A percentile compares a stretch with the other conserved stretches of the same genome.
Conservation (phyloP, 1,284 basidiomycete genomes). For the Ustilago loliicola region DNA sequence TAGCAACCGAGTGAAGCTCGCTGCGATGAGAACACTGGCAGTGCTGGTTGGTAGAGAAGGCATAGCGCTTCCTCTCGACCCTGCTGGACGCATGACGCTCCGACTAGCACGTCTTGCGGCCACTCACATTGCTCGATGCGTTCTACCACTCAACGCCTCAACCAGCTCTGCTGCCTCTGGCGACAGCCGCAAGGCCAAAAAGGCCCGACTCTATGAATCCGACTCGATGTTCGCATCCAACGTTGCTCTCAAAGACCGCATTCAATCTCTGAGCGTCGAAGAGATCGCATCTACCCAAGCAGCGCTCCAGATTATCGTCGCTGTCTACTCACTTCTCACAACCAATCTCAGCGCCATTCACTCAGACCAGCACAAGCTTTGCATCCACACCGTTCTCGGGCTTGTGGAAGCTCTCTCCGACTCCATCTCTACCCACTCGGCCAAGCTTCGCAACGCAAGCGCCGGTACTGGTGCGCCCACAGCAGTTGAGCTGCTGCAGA, state of each 20-base stretch:
- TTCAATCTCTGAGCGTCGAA: constrained; percentile 28
- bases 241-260: constrained; percentile 41
- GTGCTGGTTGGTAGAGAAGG: constrained; percentile 35
- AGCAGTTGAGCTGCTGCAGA: constrained; percentile 9
- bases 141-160: constrained; percentile 19
- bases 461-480: constrained; percentile 22
- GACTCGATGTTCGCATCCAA: constrained; percentile 42
- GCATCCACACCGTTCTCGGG: constrained; percentile 36
- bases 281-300: constrained; percentile 33
- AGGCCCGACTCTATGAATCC: constrained; percentile 56
- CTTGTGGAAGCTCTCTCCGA: constrained; percentile 51
- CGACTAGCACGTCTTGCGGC: constrained; percentile 50
- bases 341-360: constrained; percentile 39
- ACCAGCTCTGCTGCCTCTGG: constrained; percentile 6
- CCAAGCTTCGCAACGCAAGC: constrained; percentile 13
- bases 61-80: constrained; percentile 48
- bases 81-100: constrained; percentile 40
- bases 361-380: constrained; percentile 45
- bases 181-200: constrained; percentile 41
- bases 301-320: constrained; percentile 34
- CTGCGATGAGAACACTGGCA: constrained; percentile 41
- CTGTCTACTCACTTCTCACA: constrained; percentile 39
- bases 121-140: constrained; percentile 22
- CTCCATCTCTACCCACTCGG: constrained; percentile 24
- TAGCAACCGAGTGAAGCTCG: constrained; percentile 25